phyloP scores from a whole-genome alignment of 768 basidiomycete genomes.

The Lanmaoa pseudosensibilis region DNA sequence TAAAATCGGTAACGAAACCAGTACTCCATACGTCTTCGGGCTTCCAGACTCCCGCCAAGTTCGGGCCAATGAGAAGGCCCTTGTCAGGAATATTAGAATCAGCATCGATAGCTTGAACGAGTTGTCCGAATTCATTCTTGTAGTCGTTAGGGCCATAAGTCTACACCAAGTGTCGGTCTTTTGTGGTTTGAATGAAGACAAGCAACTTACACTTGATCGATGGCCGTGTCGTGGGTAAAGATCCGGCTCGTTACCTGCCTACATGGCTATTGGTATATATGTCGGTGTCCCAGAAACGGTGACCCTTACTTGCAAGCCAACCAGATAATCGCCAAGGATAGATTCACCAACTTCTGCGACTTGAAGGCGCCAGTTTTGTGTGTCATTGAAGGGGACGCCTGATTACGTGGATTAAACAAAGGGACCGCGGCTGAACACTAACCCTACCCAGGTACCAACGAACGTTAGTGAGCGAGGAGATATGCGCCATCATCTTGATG shows the following conservation, averaged over 20 bases:
- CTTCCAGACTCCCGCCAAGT: conserved; percentile 55
- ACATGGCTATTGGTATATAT: conserved; percentile 17
- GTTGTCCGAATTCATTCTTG: conserved; percentile 47
- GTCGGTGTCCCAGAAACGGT: background rate
- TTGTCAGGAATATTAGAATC: conserved; percentile 40
- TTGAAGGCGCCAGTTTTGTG: conserved; percentile 46
- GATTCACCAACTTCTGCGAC: conserved; percentile 59
- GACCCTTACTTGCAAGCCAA: conserved; percentile 47
- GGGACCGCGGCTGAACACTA: background rate
- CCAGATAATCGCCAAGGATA: conserved; percentile 62
- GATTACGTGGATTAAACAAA: conserved; percentile 9
- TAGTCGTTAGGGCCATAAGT: conserved; percentile 42
- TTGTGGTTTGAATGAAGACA: no score
- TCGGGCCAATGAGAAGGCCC: conserved; percentile 61
- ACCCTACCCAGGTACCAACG: conserved; percentile 60
- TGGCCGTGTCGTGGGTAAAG: conserved; percentile 53
- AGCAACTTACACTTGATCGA: conserved; percentile 20
- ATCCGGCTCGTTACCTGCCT: conserved; percentile 80
- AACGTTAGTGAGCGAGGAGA: conserved; percentile 58
- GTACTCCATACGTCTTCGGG: conserved; percentile 55
- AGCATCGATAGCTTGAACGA: conserved; percentile 45
- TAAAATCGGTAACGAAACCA: conserved; percentile 47
- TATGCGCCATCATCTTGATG: conserved; percentile 62
- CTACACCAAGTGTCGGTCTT: conserved; percentile 4
- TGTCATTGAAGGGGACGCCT: conserved; percentile 68